Evolutionary conservation across 331 rosid genomes (phyloP).

Genomic region (Rosa hybrid): DNA sequence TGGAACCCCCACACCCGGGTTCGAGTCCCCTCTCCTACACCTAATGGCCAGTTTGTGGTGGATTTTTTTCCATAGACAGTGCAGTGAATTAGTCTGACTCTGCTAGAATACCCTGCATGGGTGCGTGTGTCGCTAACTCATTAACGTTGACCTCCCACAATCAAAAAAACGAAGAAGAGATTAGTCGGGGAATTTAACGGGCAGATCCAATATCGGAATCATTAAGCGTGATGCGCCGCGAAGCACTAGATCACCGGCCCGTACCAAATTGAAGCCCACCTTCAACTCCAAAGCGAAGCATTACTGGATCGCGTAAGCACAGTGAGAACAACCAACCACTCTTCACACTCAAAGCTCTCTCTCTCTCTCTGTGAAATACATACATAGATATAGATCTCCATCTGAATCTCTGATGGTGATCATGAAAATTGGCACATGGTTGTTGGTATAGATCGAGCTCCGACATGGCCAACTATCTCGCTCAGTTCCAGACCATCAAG

Average conservation of each 20-base stretch:
- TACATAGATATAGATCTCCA: background rate
- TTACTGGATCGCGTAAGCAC: constrained; percentile 1
- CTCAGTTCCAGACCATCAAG: constrained; percentile 94
- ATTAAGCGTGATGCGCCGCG: constrained; percentile 35
- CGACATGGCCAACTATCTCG: constrained; percentile 84
- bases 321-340: background rate
- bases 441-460: constrained; percentile 52
- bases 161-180: no score
- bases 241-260: constrained; percentile 49
- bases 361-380: background rate
- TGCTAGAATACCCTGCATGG: no score
- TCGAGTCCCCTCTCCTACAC: no score
- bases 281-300: constrained; percentile 3
- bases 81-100: no score
- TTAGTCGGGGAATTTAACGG: background rate
- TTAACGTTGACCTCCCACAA: no score
- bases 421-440: constrained; percentile 29
- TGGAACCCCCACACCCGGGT: no score
- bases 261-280: constrained; percentile 18
- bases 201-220: constrained; percentile 18
- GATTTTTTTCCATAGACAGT: no score
- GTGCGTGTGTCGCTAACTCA: no score
- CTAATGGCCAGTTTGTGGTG: no score
- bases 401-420: constrained; percentile 26
- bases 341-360: constrained; percentile 28